Evolutionary conservation across 2,329 filamentous ascomycete species (phyloP).

Genomic region (Paecilomyces sp.): DNA sequence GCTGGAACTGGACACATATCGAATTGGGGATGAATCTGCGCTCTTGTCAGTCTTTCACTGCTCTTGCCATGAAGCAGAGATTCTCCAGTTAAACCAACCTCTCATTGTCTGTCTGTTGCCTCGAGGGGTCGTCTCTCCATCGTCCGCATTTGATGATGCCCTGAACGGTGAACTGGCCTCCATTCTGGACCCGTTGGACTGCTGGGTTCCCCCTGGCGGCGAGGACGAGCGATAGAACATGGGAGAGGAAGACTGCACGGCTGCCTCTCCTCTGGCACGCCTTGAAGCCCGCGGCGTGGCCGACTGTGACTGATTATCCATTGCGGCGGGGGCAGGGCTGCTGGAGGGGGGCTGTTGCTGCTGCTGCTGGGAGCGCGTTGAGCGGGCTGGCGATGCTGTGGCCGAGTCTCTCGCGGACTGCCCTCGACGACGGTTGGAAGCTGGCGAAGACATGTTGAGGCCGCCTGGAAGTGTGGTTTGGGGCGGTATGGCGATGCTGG

Average conservation of each 20-base stretch:
- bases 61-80: neutral
- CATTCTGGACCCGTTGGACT: conserved; percentile 20
- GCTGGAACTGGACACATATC: conserved; percentile 85
- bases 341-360: conserved; percentile 16
- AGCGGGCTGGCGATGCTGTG: conserved; percentile 31
- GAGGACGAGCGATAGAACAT: conserved; percentile 67
- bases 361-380: conserved; percentile 22
- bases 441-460: conserved; percentile 35
- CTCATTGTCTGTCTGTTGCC: conserved; percentile 27
- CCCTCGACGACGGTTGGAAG: conserved; percentile 33
- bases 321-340: conserved; percentile 21
- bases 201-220: conserved; percentile 6
- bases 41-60: conserved; percentile 9
- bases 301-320: conserved; percentile 19
- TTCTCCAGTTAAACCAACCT: conserved; percentile 24
- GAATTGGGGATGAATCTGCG: conserved; percentile 83
- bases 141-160: conserved; percentile 30
- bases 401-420: conserved; percentile 32
- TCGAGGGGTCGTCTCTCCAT: conserved; percentile 37
- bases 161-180: conserved; percentile 43
- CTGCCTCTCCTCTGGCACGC: conserved; percentile 30
- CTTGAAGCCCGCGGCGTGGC: conserved; percentile 42
- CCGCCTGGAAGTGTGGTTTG: neutral
- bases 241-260: conserved; percentile 64
- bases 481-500: neutral